Evolutionary conservation across 345 rosid species (phyloP).

Genomic region (Hypericum androsaemum): DNA sequence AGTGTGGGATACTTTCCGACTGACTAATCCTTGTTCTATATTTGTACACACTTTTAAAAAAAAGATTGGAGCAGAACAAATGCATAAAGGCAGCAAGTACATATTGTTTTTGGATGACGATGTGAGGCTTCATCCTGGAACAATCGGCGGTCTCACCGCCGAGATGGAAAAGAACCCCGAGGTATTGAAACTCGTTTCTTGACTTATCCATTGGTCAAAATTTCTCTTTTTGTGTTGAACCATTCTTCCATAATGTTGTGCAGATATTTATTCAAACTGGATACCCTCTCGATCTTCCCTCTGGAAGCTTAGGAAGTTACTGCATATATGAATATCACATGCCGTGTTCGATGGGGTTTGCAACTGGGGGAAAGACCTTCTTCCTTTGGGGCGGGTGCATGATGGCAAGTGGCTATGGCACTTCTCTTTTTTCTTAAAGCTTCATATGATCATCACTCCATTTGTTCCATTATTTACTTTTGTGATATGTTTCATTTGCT

Average conservation of each 20-base stretch:
- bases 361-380: constrained; percentile 96
- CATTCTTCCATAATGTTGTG: constrained; percentile 19
- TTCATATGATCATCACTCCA: constrained; percentile 4
- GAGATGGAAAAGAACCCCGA: constrained; percentile 94
- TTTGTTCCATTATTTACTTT: constrained; percentile 15
- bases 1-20: neutral
- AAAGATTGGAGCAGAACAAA: constrained; percentile 85
- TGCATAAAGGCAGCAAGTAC: constrained; percentile 83
- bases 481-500: constrained; percentile 17
- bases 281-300: constrained; percentile 95
- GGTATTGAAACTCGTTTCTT: constrained; percentile 30
- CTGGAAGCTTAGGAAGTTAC: constrained; percentile 97
- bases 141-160: constrained; percentile 81
- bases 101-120: constrained; percentile 94
- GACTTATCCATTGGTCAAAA: constrained; percentile 4
- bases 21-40: neutral
- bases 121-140: constrained; percentile 94
- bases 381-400: constrained; percentile 99
- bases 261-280: constrained; percentile 99
- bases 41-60: no score
- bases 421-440: constrained; percentile 14
- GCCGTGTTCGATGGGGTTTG: constrained; percentile 99
- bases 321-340: constrained; percentile 98
- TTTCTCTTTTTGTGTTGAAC: constrained; percentile 3
- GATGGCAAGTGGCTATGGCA: constrained; percentile 51